Evolutionary conservation across 2,329 filamentous ascomycete species (phyloP).

Genomic region (Trichoderma citrinoviride): DNA sequence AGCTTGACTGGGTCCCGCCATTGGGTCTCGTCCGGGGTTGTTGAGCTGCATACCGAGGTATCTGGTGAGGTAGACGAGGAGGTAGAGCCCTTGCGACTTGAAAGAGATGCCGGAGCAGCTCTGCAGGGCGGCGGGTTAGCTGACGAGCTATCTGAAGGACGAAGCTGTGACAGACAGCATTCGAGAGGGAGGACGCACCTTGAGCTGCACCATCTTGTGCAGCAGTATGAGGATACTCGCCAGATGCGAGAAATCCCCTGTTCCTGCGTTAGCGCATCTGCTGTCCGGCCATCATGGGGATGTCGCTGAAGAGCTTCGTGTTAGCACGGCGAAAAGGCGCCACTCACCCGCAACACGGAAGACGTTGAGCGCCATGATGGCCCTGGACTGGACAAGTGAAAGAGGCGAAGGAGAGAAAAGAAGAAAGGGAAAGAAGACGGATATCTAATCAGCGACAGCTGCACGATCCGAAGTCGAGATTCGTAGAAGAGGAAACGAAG

Average conservation of each 20-base stretch:
- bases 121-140: conserved; percentile 46
- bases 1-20: neutral
- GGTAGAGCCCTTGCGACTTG: conserved; percentile 94
- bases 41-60: conserved; percentile 67
- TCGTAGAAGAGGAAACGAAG: neutral
- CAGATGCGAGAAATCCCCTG: conserved; percentile 94
- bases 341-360: conserved; percentile 57
- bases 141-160: neutral
- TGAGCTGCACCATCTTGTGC: conserved; percentile 93
- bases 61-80: conserved; percentile 88
- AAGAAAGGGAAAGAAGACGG: neutral
- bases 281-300: conserved; percentile 13
- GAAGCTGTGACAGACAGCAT: conserved; percentile 13
- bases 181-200: conserved; percentile 49
- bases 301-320: neutral
- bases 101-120: conserved; percentile 97
- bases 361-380: conserved; percentile 52
- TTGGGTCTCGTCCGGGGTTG: neutral
- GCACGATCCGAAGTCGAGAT: neutral
- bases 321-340: neutral
- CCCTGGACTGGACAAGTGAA: neutral
- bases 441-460: neutral
- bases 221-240: conserved; percentile 90
- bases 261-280: conserved; percentile 22
- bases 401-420: neutral